These are phyloP conservation scores for Backusella circina DNA, from an alignment of 192 early-diverging fungal genomes.

Conservation along the genomic window DNA sequence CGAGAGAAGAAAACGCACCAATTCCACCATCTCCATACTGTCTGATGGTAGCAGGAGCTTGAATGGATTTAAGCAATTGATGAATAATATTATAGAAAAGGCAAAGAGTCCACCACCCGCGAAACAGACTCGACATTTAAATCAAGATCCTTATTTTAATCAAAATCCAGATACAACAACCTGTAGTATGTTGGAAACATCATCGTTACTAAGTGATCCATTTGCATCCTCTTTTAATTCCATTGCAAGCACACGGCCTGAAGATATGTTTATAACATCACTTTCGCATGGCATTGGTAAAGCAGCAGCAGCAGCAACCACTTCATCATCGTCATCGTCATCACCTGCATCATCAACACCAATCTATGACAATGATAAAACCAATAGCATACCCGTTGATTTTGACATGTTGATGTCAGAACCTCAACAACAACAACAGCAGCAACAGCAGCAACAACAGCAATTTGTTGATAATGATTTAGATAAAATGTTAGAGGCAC, in stretches of 20 bases:
- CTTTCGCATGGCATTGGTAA: neutral
- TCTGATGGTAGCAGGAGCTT: neutral
- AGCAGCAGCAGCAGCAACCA: neutral
- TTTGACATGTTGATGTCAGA: neutral
- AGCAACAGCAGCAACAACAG: neutral
- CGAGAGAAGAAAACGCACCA: neutral
- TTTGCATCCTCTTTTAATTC: neutral
- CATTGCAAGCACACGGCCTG: neutral
- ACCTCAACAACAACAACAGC: neutral
- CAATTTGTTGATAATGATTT: neutral
- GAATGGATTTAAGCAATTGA: neutral
- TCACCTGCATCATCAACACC: neutral
- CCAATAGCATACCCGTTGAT: neutral
- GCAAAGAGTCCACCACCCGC: neutral
- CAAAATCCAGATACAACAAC: neutral
- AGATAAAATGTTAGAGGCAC: neutral
- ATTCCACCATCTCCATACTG: neutral
- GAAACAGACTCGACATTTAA: neutral
- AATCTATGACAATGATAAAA: neutral
- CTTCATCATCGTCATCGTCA: neutral
- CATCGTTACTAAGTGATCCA: neutral
- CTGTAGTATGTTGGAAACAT: too few relatives aligned
- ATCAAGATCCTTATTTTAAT: neutral
- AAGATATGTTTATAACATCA: slow-evolving; percentile 20
- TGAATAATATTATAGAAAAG: neutral